Base-by-base conservation (phyloP, 2,329 filamentous ascomycete genomes). In the Phoma sp. region DNA sequence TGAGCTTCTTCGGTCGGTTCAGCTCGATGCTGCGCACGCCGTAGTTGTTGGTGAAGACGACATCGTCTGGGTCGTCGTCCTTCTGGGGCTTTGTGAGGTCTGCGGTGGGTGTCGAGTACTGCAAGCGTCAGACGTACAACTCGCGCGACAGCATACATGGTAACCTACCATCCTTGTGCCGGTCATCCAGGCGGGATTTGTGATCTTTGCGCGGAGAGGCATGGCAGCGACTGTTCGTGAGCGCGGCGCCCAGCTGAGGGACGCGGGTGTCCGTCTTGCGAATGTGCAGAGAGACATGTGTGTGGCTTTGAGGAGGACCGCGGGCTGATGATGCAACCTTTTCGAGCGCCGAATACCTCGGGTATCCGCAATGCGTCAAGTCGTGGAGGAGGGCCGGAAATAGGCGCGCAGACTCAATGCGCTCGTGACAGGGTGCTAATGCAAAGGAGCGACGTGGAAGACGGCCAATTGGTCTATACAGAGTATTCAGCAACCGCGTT, bases 1-100 rank as follows among this genome's bases (percentile, higher is more conserved):
- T 98, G 74, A 92, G 84, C 80, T 97, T 96, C 71, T 85, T 83
- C 5, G 93, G 95, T 55, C 95, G 88, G 80, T 99, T 99, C 65
- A 99, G 89, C 79, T 96, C 89, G 70, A 99, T 88, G 65, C 89
- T 92, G 59, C 95, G 90, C 45, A 98, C 84, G 60, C 95, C 95
- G 77, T 95, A 96, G 67, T 89, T 83, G 71, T 86, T 91, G 76
- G 86, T 87, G 83, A 99, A 99, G 57, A 96, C 82, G 64, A 99
- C 95, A 84, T 99, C 95, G 73, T 96, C 88, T 59, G 88, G 82
- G 47, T 92, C 87, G 76, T 97, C 91, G 54, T 79, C 83, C 23
- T 83, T 81, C 47, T 84, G 80, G 65, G 89, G 83, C 69, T 81
- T 84, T 63, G 71, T 59, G 29, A 74, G 62, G 30, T 73, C 60